Evolutionary conservation across 2,329 filamentous ascomycete species (phyloP).

Genomic region (Whalleya microplaca): DNA sequence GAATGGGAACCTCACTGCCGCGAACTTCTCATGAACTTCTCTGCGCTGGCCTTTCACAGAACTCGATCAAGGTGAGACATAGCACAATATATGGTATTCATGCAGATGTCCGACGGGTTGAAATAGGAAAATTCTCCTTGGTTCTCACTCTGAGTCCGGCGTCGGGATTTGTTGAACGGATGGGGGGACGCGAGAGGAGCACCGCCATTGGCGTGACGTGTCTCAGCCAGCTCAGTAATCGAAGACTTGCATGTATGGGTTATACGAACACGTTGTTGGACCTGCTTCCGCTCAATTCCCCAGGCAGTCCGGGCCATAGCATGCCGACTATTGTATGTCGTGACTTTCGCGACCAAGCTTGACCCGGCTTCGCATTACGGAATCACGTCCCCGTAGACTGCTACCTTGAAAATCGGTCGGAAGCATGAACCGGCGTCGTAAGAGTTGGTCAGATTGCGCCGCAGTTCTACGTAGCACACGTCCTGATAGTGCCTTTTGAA

Average conservation of each 20-base stretch:
- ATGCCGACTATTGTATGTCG: not conserved
- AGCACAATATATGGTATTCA: conserved; percentile 5
- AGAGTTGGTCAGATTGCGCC: not conserved
- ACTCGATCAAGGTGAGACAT: not conserved
- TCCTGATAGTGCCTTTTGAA: too few relatives aligned
- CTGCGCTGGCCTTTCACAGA: not conserved
- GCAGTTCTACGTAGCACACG: too few relatives aligned
- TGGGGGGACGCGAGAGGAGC: conserved; percentile 5
- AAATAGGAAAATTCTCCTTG: not conserved
- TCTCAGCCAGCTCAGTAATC: not conserved
- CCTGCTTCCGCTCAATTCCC: not conserved
- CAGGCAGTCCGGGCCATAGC: not conserved
- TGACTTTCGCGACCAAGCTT: not conserved
- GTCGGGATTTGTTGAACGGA: not conserved
- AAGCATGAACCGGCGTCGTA: not conserved
- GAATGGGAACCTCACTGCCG: too few relatives aligned
- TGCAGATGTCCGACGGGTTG: conserved; percentile 12
- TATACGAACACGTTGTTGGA: not conserved
- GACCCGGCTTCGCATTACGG: not conserved
- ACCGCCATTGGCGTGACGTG: conserved; percentile 8
- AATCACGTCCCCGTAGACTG: too few relatives aligned
- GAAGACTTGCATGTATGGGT: not conserved
- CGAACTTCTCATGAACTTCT: not conserved
- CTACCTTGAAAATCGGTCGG: not conserved
- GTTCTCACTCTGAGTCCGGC: not conserved